Evolutionary conservation across 768 basidiomycete genomes (phyloP).

Genomic region (Collybiopsis luxurians): DNA sequence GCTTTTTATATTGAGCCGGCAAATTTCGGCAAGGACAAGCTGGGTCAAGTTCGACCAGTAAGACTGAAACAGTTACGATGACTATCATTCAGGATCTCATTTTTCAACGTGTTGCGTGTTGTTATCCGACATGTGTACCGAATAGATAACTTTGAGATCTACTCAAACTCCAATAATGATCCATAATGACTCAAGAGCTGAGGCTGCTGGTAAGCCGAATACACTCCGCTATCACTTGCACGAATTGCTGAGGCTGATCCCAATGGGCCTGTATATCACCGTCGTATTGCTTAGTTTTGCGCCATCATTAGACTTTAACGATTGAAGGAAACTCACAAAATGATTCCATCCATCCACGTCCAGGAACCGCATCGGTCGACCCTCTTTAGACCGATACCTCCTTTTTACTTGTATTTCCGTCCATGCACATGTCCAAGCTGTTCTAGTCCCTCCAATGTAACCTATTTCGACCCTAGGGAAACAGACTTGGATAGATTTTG

Average conservation of each 20-base stretch:
- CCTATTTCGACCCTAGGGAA: conserved; percentile 22
- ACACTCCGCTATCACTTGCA: not conserved
- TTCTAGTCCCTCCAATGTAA: conserved; percentile 17
- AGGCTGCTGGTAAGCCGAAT: no score
- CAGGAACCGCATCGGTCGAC: conserved; percentile 20
- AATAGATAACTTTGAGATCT: no score
- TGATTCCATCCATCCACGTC: conserved; percentile 28
- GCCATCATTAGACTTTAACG: not conserved
- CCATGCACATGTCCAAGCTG: conserved; percentile 24
- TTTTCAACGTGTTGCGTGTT: no score
- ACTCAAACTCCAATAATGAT: no score
- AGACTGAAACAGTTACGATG: no score
- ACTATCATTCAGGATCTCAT: no score
- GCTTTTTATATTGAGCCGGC: no score
- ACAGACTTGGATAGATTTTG: not conserved
- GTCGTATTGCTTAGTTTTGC: not conserved
- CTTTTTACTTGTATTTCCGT: conserved; percentile 16
- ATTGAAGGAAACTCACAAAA: conserved; percentile 25
- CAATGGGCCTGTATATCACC: not conserved
- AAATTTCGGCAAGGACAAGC: no score
- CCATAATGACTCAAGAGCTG: no score
- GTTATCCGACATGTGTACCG: no score
- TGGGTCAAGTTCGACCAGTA: no score
- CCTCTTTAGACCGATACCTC: conserved; percentile 18
- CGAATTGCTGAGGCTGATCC: not conserved